These are phyloP conservation scores for Coemansia sp. DNA, from an alignment of 371 early-diverging fungal genomes.

Conservation along the genomic window DNA sequence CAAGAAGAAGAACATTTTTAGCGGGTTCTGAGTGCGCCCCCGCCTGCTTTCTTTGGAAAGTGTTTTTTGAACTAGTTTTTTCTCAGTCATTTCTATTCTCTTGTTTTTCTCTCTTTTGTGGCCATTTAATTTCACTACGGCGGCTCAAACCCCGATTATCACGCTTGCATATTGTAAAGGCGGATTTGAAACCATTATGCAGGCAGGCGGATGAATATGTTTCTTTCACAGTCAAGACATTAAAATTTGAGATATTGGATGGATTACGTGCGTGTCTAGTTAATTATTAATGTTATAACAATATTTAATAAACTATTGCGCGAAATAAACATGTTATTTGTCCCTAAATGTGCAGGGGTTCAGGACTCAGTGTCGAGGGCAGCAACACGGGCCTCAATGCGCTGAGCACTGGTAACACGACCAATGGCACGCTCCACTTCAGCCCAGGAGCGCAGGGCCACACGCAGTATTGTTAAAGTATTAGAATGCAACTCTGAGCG, in stretches of 20 bases:
- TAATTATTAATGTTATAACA: no score
- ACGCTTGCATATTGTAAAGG: no score
- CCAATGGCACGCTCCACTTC: constrained; percentile 26
- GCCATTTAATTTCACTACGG: background rate
- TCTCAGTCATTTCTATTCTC: background rate
- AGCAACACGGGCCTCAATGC: constrained; percentile 2
- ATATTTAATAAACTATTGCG: no score
- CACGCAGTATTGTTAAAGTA: background rate
- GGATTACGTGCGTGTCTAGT: no score
- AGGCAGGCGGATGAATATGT: no score
- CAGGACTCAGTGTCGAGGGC: background rate
- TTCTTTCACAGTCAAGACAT: no score
- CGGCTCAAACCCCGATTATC: no score
- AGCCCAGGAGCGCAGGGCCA: constrained; percentile 18
- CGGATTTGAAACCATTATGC: no score
- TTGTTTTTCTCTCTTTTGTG: background rate
- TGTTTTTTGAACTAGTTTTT: no score
- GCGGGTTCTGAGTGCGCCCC: constrained; percentile 39
- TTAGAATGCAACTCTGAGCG: background rate
- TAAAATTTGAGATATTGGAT: no score
- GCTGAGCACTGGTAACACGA: constrained; percentile 14
- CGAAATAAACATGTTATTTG: no score
- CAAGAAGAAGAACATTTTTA: constrained; percentile 53
- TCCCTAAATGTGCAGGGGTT: no score
- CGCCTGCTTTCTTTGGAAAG: background rate